Base-by-base conservation (phyloP, 2,329 filamentous ascomycete genomes). In the Gaeumannomyces sp. region DNA sequence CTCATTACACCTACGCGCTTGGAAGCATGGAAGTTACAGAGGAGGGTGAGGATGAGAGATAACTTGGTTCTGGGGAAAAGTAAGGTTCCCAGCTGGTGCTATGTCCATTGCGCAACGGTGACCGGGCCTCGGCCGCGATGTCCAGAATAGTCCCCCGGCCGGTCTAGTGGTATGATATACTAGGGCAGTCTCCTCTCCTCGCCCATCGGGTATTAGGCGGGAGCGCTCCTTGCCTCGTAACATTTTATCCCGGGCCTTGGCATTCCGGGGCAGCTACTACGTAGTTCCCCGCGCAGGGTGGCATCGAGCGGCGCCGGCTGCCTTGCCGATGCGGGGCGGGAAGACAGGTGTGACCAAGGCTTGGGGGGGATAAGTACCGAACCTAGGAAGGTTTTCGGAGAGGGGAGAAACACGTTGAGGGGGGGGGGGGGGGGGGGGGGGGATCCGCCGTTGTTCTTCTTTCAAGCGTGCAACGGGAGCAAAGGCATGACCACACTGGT, bases 211-310 rank as follows among this genome's bases (percentile, higher is more conserved):
- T 53, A 53, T 53, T 53, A 53, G 45, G 45, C 45, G 45, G 45
- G 45, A 53, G 45, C 7, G 45, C 3, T 8, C 14, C 19, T n/a
- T 53, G 35, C 45, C 22, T 25, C 6, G 22, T 22, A 7, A 22
- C 59, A 60, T 60, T 60, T 60, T 60, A 60, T 38, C 29, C 59
- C 59, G 59, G 59, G 29, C 27, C 59, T 60, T 60, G 59, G 59
- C 31, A n/a, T 35, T 35, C 59, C 59, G 59, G 28, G n/a, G 8
- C 14, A 3, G 16, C 29, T n/a, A n/a, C n/a, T n/a, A n/a, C n/a
- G n/a, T n/a, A n/a, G n/a, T 38, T 38, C 22, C 59, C 59, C 25
- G 59, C 4, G 16, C 8, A 27, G 16, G 57, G 8, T 3, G n/a
- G n/a, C 22, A 31, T 60, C 22, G 28, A 28, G 35, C 13, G 10